phyloP scores from a whole-genome alignment of 305 asterid genomes.

The Striga hermonthica region DNA sequence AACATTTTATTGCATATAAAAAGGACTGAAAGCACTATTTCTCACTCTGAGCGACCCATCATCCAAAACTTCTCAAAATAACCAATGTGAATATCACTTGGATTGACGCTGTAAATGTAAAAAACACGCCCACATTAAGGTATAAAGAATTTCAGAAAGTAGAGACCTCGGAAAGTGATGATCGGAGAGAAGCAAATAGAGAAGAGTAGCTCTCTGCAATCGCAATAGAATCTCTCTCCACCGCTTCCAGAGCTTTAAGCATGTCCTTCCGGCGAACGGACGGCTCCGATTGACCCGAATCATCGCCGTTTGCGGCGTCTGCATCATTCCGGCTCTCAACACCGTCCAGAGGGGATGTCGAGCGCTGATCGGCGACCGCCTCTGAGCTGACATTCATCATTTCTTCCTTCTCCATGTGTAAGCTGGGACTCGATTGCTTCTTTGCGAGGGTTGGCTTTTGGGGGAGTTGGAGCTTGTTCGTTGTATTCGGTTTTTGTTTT shows the following conservation, averaged over 20 bases:
- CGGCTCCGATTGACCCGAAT: slow-evolving; percentile 32
- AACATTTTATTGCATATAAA: too few relatives aligned
- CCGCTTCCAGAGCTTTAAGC: slow-evolving; percentile 64
- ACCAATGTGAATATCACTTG: too few relatives aligned
- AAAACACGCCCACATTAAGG: background rate
- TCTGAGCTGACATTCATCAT: slow-evolving; percentile 32
- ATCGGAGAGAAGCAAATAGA: slow-evolving; percentile 77
- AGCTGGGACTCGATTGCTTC: background rate
- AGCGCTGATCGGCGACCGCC: slow-evolving; percentile 18
- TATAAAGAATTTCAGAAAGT: background rate
- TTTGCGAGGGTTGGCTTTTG: background rate
- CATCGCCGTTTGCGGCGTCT: slow-evolving; percentile 18
- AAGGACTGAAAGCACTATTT: too few relatives aligned
- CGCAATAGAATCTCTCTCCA: slow-evolving; percentile 79
- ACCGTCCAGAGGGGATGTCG: slow-evolving; percentile 21
- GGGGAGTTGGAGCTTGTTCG: too few relatives aligned
- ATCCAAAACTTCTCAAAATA: too few relatives aligned
- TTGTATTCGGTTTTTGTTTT: too few relatives aligned
- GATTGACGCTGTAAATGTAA: background rate
- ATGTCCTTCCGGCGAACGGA: slow-evolving; percentile 50
- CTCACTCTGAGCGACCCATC: too few relatives aligned
- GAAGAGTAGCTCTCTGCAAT: slow-evolving; percentile 77
- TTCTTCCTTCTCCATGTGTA: slow-evolving; percentile 33
- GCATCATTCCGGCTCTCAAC: slow-evolving; percentile 28
- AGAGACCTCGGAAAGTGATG: slow-evolving; percentile 67